phyloP scores from a whole-genome alignment of 441 rosid genomes.

The Francoa sonchifolia region DNA sequence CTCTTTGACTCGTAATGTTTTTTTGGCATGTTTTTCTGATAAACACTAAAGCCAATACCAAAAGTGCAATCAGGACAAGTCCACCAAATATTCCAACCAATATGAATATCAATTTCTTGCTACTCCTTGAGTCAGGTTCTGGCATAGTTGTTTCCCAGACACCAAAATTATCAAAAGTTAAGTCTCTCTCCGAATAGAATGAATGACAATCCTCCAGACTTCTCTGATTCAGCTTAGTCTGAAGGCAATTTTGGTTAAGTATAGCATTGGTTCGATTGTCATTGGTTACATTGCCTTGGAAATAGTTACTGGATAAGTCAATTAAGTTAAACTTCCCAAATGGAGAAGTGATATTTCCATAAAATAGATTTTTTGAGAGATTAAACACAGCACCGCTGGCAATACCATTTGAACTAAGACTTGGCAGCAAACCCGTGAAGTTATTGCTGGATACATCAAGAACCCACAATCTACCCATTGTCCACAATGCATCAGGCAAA shows the following conservation, averaged over 20 bases:
- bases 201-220: conserved; percentile 35
- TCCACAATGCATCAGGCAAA: conserved; percentile 42
- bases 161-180: conserved; percentile 70
- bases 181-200: conserved; percentile 47
- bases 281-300: conserved; percentile 62
- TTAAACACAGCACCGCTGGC: conserved; percentile 29
- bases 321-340: conserved; percentile 30
- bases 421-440: conserved; percentile 58
- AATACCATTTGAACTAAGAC: conserved; percentile 22
- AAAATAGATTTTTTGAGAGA: conserved; percentile 61
- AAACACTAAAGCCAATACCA: conserved; percentile 27
- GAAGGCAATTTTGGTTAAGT: conserved; percentile 64
- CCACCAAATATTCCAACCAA: conserved; percentile 59
- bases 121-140: conserved; percentile 26
- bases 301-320: conserved; percentile 69
- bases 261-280: conserved; percentile 32
- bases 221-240: conserved; percentile 43
- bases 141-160: conserved; percentile 31
- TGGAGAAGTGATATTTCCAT: conserved; percentile 43
- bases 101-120: conserved; percentile 32
- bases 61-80: conserved; percentile 35
- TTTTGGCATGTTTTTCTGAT: conserved; percentile 29
- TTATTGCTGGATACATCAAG: conserved; percentile 71
- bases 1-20: conserved; percentile 33
- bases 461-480: conserved; percentile 36